These are phyloP conservation scores for Cyberlindnera xishuangbannaensis DNA, from an alignment of 805 yeast species.

Conservation along the genomic window DNA sequence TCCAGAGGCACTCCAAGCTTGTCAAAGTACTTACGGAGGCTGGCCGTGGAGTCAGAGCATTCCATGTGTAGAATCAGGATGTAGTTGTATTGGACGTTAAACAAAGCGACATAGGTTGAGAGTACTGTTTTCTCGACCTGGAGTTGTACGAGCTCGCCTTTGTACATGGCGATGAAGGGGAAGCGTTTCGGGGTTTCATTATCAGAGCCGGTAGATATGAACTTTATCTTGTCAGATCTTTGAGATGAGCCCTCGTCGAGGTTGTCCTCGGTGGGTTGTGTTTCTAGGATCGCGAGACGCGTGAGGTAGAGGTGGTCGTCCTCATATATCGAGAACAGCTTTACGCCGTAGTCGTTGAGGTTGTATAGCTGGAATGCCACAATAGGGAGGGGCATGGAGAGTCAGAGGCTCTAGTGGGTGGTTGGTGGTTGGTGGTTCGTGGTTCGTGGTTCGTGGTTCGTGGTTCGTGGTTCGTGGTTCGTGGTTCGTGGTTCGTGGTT, in stretches of 20 bases:
- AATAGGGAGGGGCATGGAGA: too few species aligned
- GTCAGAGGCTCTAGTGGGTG: too few species aligned
- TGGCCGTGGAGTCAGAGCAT: conserved; percentile 1
- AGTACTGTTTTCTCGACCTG: conserved; percentile 6
- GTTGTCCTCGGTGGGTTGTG: conserved; percentile 8
- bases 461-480: too few species aligned
- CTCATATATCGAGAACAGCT: conserved; percentile 16
- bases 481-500: too few species aligned
- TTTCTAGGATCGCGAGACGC: conserved; percentile 15
- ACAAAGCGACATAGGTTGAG: conserved; percentile 14
- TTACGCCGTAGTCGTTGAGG: conserved; percentile 23
- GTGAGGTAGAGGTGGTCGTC: conserved; percentile 20
- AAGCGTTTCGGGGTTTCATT: conserved; percentile 13
- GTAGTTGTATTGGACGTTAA: conserved; percentile 22
- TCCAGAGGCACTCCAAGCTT: conserved; percentile 7
- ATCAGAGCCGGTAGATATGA: conserved; percentile 5
- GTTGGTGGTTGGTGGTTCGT: too few species aligned
- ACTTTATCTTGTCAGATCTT: conserved; percentile 15
- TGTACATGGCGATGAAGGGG: conserved; percentile 21
- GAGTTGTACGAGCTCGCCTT: conserved; percentile 13
- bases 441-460: too few species aligned
- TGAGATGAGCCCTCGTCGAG: conserved; percentile 22
- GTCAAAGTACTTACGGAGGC: conserved; percentile 7
- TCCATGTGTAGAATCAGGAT: conserved; percentile 17
- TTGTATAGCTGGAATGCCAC: conserved; percentile 22